Evolutionary conservation across 2,329 filamentous ascomycete genomes (phyloP).

Genomic region (Colletotrichum horii): DNA sequence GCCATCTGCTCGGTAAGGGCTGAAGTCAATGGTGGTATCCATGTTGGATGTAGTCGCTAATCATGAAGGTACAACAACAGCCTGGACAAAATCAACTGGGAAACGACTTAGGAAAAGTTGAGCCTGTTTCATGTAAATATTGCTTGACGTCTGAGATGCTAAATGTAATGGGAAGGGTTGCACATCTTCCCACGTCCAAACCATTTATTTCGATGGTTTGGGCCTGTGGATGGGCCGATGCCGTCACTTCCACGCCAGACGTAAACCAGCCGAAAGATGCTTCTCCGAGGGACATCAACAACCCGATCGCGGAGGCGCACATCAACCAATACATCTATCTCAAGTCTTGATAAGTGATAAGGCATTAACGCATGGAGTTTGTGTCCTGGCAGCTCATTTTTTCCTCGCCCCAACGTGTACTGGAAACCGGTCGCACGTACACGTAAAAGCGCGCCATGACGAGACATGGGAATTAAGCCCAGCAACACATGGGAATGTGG

Average conservation of each 20-base stretch:
- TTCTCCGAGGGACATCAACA: conserved; percentile 19
- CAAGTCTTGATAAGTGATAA: conserved; percentile 10
- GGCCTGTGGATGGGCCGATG: neutral
- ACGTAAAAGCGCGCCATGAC: neutral
- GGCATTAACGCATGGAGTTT: neutral
- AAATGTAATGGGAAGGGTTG: neutral
- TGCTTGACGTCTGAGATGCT: neutral
- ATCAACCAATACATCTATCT: neutral
- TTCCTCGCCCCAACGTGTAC: neutral
- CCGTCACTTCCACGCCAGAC: conserved; percentile 14
- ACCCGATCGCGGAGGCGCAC: neutral
- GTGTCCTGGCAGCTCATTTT: neutral
- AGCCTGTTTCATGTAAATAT: too few relatives aligned
- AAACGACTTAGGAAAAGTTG: neutral
- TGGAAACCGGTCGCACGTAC: neutral
- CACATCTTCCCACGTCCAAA: neutral
- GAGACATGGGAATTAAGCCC: neutral
- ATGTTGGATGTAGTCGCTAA: conserved; percentile 17
- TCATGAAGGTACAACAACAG: neutral
- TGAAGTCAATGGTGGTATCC: conserved; percentile 52
- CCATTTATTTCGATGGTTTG: neutral
- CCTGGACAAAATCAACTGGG: neutral
- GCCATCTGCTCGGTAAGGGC: conserved; percentile 61
- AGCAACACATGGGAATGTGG: neutral
- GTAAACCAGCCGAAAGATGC: neutral